Percentiles rank a stretch among this genome's conserved stretches.
phyloP scores from a whole-genome alignment of 495 filamentous ascomycete species.

The Aspergillus biplanus region DNA sequence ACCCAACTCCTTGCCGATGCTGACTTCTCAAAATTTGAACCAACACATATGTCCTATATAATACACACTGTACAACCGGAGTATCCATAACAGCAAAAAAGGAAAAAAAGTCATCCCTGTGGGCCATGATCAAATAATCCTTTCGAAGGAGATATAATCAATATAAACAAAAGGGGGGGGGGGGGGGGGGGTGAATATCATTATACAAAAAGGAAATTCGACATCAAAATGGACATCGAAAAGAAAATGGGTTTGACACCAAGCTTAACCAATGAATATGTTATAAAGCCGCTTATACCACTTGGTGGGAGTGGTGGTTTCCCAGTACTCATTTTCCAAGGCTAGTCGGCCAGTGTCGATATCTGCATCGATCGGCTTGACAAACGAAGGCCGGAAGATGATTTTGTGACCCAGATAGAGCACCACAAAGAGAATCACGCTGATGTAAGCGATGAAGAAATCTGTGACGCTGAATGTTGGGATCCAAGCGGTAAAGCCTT shows the following conservation, averaged over 20 bases:
- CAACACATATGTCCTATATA: constrained; percentile 7
- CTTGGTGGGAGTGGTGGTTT: constrained; percentile 46
- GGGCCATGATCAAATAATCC: not conserved
- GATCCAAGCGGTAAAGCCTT: constrained; percentile 72
- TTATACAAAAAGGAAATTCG: not conserved
- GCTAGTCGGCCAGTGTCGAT: constrained; percentile 49
- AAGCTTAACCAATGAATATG: constrained; percentile 27
- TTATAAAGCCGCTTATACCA: constrained; percentile 39
- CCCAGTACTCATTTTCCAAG: constrained; percentile 49
- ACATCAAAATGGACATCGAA: not conserved
- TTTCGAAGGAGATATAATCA: not conserved
- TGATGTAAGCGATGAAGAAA: constrained; percentile 67
- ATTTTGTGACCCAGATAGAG: constrained; percentile 64
- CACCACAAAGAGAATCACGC: constrained; percentile 62
- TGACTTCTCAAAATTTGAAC: constrained; percentile 2
- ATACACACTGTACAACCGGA: constrained; percentile 9
- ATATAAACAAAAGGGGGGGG: not conserved
- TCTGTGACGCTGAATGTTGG: constrained; percentile 55
- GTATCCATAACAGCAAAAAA: not conserved
- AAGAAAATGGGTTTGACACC: too few relatives aligned
- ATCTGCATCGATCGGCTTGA: constrained; percentile 49
- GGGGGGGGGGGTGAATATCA: not conserved
- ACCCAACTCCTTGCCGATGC: constrained; percentile 26
- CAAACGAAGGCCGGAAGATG: constrained; percentile 45
- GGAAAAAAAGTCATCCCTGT: not conserved